These are phyloP conservation scores for Xylariales sp. DNA, from an alignment of 2,329 filamentous ascomycete species.

Conservation along the genomic window DNA sequence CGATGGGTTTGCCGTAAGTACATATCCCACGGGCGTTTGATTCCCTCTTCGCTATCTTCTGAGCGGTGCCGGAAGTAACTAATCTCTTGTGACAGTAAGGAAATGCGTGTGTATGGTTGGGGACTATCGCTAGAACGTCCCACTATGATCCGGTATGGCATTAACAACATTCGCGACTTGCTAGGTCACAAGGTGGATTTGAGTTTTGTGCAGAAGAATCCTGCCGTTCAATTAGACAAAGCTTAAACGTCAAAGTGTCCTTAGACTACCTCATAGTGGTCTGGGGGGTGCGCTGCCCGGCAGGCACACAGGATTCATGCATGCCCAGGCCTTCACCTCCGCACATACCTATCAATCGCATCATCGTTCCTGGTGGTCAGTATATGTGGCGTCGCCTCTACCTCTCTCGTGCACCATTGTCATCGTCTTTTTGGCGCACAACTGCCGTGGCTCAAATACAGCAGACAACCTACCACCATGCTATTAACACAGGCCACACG, in stretches of 20 bases:
- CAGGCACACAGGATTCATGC: no score
- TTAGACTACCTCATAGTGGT: neutral
- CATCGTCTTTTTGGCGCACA: no score
- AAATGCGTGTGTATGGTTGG: slow-evolving; percentile 94
- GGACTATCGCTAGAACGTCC: slow-evolving; percentile 91
- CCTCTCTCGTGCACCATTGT: no score
- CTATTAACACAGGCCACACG: no score
- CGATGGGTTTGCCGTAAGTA: slow-evolving; percentile 82
- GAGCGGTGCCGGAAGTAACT: neutral
- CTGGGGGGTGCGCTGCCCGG: no score
- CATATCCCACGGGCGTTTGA: neutral
- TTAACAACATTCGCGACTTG: slow-evolving; percentile 90
- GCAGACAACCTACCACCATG: no score
- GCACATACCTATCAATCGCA: no score
- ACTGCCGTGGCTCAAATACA: no score
- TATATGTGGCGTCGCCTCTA: no score
- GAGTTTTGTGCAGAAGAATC: slow-evolving; percentile 86
- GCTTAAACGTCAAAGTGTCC: slow-evolving; percentile 60
- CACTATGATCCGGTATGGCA: slow-evolving; percentile 96
- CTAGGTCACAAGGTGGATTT: slow-evolving; percentile 40
- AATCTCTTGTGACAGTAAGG: slow-evolving; percentile 59
- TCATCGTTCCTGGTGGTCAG: no score
- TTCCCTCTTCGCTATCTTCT: neutral
- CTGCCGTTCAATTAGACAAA: slow-evolving; percentile 90
- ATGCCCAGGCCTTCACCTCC: no score